Evolutionary conservation across 2,329 filamentous ascomycete genomes (phyloP).

Genomic region (Talaromyces amestolkiae): DNA sequence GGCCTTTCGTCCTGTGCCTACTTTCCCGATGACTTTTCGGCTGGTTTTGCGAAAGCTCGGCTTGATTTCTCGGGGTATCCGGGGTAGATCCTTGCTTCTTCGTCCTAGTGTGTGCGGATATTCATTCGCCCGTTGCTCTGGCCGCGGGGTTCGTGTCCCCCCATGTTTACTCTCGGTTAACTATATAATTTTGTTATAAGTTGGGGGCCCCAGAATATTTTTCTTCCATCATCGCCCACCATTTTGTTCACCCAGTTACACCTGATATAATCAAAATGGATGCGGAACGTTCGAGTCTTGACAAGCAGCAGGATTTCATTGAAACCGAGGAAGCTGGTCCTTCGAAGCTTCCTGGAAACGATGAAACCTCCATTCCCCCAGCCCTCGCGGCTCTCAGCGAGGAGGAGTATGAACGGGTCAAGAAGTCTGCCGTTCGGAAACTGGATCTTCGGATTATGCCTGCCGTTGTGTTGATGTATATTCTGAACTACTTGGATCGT

Average conservation of each 20-base stretch:
- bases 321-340: conserved; percentile 1
- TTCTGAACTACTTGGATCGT: conserved; percentile 19
- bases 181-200: not conserved
- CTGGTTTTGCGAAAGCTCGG: not conserved
- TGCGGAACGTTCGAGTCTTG: conserved; percentile 9
- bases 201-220: not conserved
- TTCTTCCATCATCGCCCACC: not conserved
- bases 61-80: not conserved
- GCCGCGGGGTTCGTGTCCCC: not conserved
- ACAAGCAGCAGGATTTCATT: conserved; percentile 7
- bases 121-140: not conserved
- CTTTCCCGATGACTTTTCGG: not conserved
- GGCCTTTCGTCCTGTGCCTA: not conserved
- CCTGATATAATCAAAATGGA: not conserved
- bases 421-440: conserved; percentile 10
- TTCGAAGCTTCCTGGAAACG: not conserved
- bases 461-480: conserved; percentile 16
- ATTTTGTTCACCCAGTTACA: not conserved
- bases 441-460: conserved; percentile 17
- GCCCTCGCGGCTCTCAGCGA: conserved; percentile 21
- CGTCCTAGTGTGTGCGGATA: not conserved
- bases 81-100: not conserved
- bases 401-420: conserved; percentile 7
- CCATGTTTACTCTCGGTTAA: not conserved
- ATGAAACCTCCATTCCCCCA: conserved; percentile 10